A percentile compares a stretch with the other conserved stretches of the same genome.
These are phyloP conservation scores for Phaeosphaeria sp. DNA, from an alignment of 2,329 filamentous ascomycete genomes.

Conservation along the genomic window DNA sequence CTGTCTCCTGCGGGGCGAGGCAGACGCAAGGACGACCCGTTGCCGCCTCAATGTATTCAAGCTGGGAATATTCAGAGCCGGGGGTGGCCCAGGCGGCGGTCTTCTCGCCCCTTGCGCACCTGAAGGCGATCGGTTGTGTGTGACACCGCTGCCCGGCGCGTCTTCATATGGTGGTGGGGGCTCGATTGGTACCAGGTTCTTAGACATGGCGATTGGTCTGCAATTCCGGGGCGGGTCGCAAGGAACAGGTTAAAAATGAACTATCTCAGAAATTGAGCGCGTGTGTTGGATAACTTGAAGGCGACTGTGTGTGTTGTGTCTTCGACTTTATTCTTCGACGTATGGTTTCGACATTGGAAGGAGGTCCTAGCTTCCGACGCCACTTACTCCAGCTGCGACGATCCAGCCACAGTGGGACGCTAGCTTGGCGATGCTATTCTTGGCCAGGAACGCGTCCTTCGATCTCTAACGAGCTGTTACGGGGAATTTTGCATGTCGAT, in stretches of 20 bases:
- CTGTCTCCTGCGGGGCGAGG: constrained; percentile 82
- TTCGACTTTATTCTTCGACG: not conserved
- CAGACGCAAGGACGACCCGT: constrained; percentile 87
- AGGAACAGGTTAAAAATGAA: not conserved
- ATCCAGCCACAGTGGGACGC: not conserved
- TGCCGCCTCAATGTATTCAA: constrained; percentile 77
- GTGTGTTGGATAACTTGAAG: not conserved
- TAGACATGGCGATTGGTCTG: constrained; percentile 18
- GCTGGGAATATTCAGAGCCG: constrained; percentile 80
- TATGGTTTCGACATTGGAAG: not conserved
- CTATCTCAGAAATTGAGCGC: not conserved
- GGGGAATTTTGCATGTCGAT: not conserved
- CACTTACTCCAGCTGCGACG: not conserved
- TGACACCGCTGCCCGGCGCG: constrained; percentile 29
- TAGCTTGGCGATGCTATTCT: not conserved
- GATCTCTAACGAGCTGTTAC: not conserved
- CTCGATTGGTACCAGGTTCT: constrained; percentile 40
- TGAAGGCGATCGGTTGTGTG: constrained; percentile 24
- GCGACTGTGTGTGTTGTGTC: not conserved
- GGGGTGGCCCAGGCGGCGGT: constrained; percentile 53
- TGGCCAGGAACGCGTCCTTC: not conserved
- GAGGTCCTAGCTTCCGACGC: not conserved
- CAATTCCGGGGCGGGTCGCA: too few relatives aligned
- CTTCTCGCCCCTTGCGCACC: constrained; percentile 20
- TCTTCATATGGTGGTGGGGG: constrained; percentile 54